Evolutionary conservation across 805 yeast genomes (phyloP).

Genomic region (Candida multigemmis): DNA sequence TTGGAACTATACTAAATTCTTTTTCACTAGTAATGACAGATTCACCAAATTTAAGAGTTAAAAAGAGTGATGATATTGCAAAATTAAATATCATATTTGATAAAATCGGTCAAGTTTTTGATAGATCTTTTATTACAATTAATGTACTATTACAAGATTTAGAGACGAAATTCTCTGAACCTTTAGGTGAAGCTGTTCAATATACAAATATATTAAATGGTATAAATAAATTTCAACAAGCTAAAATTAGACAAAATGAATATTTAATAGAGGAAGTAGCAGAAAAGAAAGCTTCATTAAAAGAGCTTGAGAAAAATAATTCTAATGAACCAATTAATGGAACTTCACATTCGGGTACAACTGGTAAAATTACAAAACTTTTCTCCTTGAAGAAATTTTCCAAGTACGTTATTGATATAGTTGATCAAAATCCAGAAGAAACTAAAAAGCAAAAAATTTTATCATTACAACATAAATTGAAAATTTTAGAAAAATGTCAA

Average conservation of each 20-base stretch:
- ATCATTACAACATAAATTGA: constrained; percentile 41
- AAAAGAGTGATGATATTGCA: constrained; percentile 13
- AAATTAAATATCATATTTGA: constrained; percentile 43
- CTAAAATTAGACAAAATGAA: constrained; percentile 23
- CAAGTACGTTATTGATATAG: constrained; percentile 45
- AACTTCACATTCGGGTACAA: constrained; percentile 6
- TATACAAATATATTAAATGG: constrained; percentile 47
- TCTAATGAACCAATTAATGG: constrained; percentile 12
- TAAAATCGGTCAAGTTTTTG: constrained; percentile 79
- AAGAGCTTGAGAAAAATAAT: constrained; percentile 16
- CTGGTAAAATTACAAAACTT: constrained; percentile 28
- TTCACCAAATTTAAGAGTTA: constrained; percentile 12
- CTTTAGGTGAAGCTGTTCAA: constrained; percentile 64
- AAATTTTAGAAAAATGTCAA: constrained; percentile 43
- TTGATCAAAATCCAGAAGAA: constrained; percentile 61
- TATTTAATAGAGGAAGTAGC: constrained; percentile 21
- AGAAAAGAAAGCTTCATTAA: constrained; percentile 21
- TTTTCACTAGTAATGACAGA: constrained; percentile 42
- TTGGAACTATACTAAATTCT: constrained; percentile 53
- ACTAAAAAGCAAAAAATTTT: constrained; percentile 46
- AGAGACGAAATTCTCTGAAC: constrained; percentile 56
- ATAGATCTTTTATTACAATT: constrained; percentile 49
- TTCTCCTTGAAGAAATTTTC: constrained; percentile 44
- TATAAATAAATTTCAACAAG: constrained; percentile 49
- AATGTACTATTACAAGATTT: constrained; percentile 43